phyloP scores from a whole-genome alignment of 805 yeast species.

The Kodamaea leandrae region DNA sequence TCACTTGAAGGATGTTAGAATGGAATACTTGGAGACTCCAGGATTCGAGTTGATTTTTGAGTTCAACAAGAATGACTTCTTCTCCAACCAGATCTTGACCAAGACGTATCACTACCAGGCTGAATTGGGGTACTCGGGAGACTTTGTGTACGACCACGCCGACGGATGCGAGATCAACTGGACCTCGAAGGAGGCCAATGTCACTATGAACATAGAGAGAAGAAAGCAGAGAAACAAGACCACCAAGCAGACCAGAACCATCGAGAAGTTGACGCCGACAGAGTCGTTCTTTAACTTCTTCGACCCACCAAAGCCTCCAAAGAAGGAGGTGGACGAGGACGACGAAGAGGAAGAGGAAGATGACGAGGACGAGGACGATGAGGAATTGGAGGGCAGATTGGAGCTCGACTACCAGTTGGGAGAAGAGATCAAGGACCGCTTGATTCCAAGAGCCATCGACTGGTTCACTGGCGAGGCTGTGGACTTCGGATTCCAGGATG shows the following conservation, averaged over 20 bases:
- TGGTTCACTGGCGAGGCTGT: conserved; percentile 99
- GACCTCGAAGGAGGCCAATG: conserved; percentile 76
- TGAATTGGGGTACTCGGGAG: conserved; percentile 92
- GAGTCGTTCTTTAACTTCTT: conserved; percentile 96
- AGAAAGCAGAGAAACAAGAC: conserved; percentile 96
- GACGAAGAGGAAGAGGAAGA: conserved; percentile 51
- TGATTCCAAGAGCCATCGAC: conserved; percentile 94
- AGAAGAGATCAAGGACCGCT: conserved; percentile 92
- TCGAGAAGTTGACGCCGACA: conserved; percentile 90
- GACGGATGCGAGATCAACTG: conserved; percentile 86
- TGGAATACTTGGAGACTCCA: conserved; percentile 78
- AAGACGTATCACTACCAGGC: conserved; percentile 93
- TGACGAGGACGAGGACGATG: conserved; percentile 57
- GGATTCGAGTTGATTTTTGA: conserved; percentile 87
- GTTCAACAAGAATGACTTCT: conserved; percentile 72
- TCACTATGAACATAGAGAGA: conserved; percentile 83
- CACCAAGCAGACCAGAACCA: conserved; percentile 93
- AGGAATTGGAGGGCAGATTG: conserved; percentile 76
- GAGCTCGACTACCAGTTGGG: conserved; percentile 95
- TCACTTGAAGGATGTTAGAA: conserved; percentile 63
- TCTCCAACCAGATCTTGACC: conserved; percentile 66
- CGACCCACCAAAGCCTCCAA: conserved; percentile 83
- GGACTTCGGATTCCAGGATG: conserved; percentile 61
- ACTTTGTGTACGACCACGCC: conserved; percentile 95
- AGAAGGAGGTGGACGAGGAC: conserved; percentile 35